Base-by-base conservation (phyloP, 1,139 yeast species). In the Diutina mesorugosa region DNA sequence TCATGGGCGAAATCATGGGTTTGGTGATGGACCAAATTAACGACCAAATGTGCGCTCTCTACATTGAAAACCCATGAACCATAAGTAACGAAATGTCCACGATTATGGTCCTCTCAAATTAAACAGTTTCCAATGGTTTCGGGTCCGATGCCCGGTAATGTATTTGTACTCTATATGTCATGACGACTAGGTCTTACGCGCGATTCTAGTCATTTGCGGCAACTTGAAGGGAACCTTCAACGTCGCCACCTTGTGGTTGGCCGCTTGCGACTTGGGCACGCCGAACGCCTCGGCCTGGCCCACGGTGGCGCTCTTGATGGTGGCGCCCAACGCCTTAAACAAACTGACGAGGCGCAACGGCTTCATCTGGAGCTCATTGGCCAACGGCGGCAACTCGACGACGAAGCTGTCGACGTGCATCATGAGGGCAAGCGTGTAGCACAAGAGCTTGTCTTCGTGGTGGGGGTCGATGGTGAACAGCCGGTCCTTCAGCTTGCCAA, bases 191-290 rank as follows among this genome's bases (percentile, higher is more conserved):
- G 16, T 28, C 35, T 51, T 51, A 16, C 47, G 18, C n/a, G 35
- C 47, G 10, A 48, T 21, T 14, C 52, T 38, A 10, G 84, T 80
- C 78, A 88, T 78, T 64, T 87, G 93, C 9, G 99, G 99, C 58
- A 90, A 76, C 67, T 84, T 86, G 71, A 95, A 86, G 47, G 99
- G 99, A 47, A 90, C 96, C 68, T 81, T 85, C 69, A 93, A 79
- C 28, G 80, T 71, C 8, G 97, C 99, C 61, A 91, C 77, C 71
- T 90, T 90, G 69, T 87, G 85, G 53, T 83, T 77, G 12, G 81
- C 69, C 32, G 88, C 87, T 58, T 80, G 78, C 54, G 81, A 72
- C 69, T 81, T 84, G 56, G 89, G 81, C 60, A 90, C 77, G n/a
- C 90, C 91, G 60, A 87, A 80, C 2, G 90, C 90, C 65, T 87